phyloP scores from a whole-genome alignment of 2,329 filamentous ascomycete genomes.

The Camptophora hylomeconis region DNA sequence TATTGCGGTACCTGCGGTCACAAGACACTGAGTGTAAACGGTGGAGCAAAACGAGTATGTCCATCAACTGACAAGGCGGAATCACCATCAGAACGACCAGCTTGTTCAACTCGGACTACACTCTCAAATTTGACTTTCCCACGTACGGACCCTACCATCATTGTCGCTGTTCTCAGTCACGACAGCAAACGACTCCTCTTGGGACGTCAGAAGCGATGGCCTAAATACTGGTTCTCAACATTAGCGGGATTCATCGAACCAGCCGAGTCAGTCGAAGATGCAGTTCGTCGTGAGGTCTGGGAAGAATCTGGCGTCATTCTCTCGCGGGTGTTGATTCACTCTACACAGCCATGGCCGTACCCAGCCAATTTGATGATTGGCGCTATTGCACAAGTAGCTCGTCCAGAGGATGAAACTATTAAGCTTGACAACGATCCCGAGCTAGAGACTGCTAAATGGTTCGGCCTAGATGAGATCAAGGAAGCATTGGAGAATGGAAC shows the following conservation, averaged over 20 bases:
- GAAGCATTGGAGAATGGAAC: slow-evolving; percentile 58
- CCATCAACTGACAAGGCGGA: slow-evolving; percentile 30
- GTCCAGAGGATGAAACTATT: slow-evolving; percentile 67
- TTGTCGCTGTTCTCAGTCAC: slow-evolving; percentile 77
- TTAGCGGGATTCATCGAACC: slow-evolving; percentile 80
- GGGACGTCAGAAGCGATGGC: slow-evolving; percentile 74
- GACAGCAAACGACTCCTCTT: slow-evolving; percentile 69
- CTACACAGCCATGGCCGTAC: slow-evolving; percentile 78
- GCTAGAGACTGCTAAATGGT: slow-evolving; percentile 83
- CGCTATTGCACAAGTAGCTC: slow-evolving; percentile 68
- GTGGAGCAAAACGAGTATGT: slow-evolving; percentile 31
- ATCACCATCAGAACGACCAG: slow-evolving; percentile 41
- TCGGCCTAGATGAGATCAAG: slow-evolving; percentile 64
- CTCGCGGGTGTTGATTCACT: slow-evolving; percentile 68
- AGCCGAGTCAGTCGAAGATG: slow-evolving; percentile 73
- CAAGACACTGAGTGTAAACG: slow-evolving; percentile 48
- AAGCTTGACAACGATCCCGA: slow-evolving; percentile 80
- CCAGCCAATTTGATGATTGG: slow-evolving; percentile 76
- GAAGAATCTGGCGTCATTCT: slow-evolving; percentile 69
- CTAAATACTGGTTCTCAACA: slow-evolving; percentile 74
- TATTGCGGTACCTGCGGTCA: slow-evolving; percentile 86
- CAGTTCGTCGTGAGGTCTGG: slow-evolving; percentile 72
- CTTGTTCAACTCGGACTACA: slow-evolving; percentile 70
- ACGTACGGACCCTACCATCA: slow-evolving; percentile 85
- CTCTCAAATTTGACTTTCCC: slow-evolving; percentile 88